These are phyloP conservation scores for Trypanosoma cruzi DNA, from an alignment of 208 protist genomes.

Conservation along the genomic window DNA sequence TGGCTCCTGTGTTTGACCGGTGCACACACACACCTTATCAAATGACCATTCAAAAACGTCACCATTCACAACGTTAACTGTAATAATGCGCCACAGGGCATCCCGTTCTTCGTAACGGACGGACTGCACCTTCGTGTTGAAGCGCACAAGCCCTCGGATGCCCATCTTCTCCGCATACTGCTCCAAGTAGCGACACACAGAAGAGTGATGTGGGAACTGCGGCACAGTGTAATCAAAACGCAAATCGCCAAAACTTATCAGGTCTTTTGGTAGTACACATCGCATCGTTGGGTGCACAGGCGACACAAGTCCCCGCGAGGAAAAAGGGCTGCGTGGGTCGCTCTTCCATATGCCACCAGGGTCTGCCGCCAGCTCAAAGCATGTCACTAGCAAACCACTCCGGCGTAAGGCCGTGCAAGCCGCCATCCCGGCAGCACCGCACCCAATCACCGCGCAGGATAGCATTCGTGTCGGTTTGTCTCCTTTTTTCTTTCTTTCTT, in stretches of 20 bases:
- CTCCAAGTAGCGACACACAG: constrained; percentile 78
- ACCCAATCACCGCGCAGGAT: constrained; percentile 88
- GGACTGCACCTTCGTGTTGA: constrained; percentile 90
- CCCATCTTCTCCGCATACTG: constrained; percentile 73
- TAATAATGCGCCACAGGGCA: constrained; percentile 76
- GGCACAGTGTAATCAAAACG: constrained; percentile 82
- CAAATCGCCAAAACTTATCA: constrained; percentile 84
- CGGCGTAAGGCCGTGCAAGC: constrained; percentile 68
- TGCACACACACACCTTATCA: constrained; percentile 85
- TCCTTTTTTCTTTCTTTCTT: constrained; percentile 20
- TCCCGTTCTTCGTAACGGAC: constrained; percentile 49
- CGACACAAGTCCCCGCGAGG: constrained; percentile 63
- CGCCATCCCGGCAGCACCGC: constrained; percentile 84
- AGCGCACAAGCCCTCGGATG: constrained; percentile 67
- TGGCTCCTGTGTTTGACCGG: constrained; percentile 81
- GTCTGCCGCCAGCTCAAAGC: constrained; percentile 70
- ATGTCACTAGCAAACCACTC: constrained; percentile 83
- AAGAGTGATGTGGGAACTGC: constrained; percentile 88
- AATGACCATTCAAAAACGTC: constrained; percentile 92
- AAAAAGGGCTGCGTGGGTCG: constrained; percentile 71
- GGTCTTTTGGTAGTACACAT: constrained; percentile 84
- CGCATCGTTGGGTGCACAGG: constrained; percentile 87
- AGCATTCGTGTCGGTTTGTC: constrained; percentile 45
- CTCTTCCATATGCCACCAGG: constrained; percentile 82
- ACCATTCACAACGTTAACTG: constrained; percentile 85